Evolutionary conservation across 805 yeast species (phyloP).

Genomic region (Yamadazyma insecticola): DNA sequence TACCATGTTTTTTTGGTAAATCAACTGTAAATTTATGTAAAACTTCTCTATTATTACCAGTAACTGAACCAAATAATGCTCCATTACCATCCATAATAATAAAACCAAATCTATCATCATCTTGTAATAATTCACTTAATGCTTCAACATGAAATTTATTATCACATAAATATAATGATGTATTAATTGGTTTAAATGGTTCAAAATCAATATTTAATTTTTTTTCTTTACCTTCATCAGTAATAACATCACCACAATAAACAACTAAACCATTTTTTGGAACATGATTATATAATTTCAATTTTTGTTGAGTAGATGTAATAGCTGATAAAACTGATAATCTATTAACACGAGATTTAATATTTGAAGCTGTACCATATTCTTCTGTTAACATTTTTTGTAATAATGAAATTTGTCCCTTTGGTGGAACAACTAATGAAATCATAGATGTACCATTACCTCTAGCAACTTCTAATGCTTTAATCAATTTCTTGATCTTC

Average conservation of each 20-base stretch:
- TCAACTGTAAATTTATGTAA: constrained; percentile 94
- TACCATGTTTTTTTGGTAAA: constrained; percentile 98
- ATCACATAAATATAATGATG: constrained; percentile 92
- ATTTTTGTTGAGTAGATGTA: constrained; percentile 95
- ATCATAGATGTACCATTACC: constrained; percentile 99
- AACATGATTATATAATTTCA: constrained; percentile 81
- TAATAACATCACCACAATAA: constrained; percentile 97
- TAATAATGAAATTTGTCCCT: constrained; percentile 82
- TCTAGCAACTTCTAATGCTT: constrained; percentile 82
- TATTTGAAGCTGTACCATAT: constrained; percentile 97
- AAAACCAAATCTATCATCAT: constrained; percentile 95
- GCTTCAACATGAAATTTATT: constrained; percentile 98
- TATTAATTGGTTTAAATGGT: constrained; percentile 98
- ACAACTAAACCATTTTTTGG: constrained; percentile 95
- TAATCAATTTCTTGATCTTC: constrained; percentile 94
- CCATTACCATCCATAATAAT: constrained; percentile 99
- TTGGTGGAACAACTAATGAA: constrained; percentile 92
- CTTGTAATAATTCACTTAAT: constrained; percentile 85
- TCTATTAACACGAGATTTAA: constrained; percentile 96
- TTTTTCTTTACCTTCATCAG: constrained; percentile 96
- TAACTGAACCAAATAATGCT: constrained; percentile 87
- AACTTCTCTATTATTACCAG: constrained; percentile 96
- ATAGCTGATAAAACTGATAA: constrained; percentile 93
- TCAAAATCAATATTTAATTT: constrained; percentile 96
- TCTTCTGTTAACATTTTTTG: constrained; percentile 95